Evolutionary conservation across 805 yeast genomes (phyloP).

Genomic region (Millerozyma acaciae): DNA sequence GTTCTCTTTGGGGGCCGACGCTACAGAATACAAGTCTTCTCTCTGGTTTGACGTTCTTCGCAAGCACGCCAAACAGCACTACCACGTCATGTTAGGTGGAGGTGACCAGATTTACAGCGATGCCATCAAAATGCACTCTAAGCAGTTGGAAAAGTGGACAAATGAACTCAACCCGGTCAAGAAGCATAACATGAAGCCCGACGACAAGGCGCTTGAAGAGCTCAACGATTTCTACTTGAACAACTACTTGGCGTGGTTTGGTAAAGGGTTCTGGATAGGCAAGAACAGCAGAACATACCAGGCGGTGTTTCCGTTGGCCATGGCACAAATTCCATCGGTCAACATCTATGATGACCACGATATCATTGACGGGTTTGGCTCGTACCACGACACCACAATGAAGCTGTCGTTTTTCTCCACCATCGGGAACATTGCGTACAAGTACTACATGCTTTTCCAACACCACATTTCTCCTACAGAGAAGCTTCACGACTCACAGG

Average conservation of each 20-base stretch:
- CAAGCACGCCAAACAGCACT: conserved; percentile 56
- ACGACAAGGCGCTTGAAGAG: conserved; percentile 48
- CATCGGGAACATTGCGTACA: conserved; percentile 76
- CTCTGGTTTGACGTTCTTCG: conserved; percentile 83
- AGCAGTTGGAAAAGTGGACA: conserved; percentile 60
- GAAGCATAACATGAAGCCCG: conserved; percentile 37
- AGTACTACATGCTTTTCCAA: conserved; percentile 87
- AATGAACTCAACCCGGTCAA: conserved; percentile 46
- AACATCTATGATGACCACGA: conserved; percentile 95
- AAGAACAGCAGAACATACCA: conserved; percentile 62
- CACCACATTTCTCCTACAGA: conserved; percentile 62
- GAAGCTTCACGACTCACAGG: conserved; percentile 27
- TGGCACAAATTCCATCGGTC: conserved; percentile 79
- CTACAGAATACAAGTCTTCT: conserved; percentile 64
- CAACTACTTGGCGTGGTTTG: conserved; percentile 85
- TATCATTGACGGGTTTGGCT: conserved; percentile 94
- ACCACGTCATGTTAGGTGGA: conserved; percentile 96
- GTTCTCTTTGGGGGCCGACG: conserved; percentile 70
- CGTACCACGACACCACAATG: conserved; percentile 79
- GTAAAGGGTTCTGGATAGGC: conserved; percentile 83
- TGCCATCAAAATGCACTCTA: conserved; percentile 59
- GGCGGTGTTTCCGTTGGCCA: conserved; percentile 63
- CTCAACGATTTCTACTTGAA: conserved; percentile 64
- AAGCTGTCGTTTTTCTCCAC: conserved; percentile 58
- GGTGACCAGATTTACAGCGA: conserved; percentile 96